phyloP scores from a whole-genome alignment of 225 moss, liverwort and hornwort genomes.

The Bryum argenteum region DNA sequence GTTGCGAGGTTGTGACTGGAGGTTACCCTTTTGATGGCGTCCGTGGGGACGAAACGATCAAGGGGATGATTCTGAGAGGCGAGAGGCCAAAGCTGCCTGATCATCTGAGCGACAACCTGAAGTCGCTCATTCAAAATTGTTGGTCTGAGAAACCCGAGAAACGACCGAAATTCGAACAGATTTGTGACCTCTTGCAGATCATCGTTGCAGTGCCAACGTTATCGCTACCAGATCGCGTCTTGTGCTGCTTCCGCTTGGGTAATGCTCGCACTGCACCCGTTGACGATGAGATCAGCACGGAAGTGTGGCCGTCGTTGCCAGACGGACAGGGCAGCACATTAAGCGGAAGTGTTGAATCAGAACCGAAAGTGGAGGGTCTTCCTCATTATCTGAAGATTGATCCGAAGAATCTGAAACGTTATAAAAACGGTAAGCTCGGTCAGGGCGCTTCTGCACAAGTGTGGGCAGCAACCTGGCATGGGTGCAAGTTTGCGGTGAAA shows the following conservation, averaged over 20 bases:
- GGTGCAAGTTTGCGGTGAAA: constrained; percentile 1
- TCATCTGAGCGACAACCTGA: not conserved
- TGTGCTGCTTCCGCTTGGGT: too few relatives aligned
- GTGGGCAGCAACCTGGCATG: not conserved
- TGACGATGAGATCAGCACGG: too few relatives aligned
- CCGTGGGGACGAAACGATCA: not conserved
- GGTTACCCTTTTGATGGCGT: not conserved
- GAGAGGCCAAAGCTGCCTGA: not conserved
- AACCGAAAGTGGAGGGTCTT: too few relatives aligned
- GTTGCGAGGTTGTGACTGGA: not conserved
- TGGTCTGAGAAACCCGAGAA: not conserved
- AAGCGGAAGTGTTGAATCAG: too few relatives aligned
- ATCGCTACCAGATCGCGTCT: too few relatives aligned
- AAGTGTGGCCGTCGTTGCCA: too few relatives aligned
- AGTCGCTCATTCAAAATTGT: not conserved
- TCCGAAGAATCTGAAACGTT: too few relatives aligned
- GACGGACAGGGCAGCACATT: too few relatives aligned
- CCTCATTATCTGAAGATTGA: too few relatives aligned
- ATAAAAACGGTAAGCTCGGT: too few relatives aligned
- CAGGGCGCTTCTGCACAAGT: not conserved
- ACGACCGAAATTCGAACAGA: not conserved
- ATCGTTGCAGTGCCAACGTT: too few relatives aligned
- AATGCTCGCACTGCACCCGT: too few relatives aligned
- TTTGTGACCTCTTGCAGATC: not conserved
- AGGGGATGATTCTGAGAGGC: not conserved